Evolutionary conservation across 192 early-diverging fungal species (phyloP).

Genomic region (Mortierella alpina): DNA sequence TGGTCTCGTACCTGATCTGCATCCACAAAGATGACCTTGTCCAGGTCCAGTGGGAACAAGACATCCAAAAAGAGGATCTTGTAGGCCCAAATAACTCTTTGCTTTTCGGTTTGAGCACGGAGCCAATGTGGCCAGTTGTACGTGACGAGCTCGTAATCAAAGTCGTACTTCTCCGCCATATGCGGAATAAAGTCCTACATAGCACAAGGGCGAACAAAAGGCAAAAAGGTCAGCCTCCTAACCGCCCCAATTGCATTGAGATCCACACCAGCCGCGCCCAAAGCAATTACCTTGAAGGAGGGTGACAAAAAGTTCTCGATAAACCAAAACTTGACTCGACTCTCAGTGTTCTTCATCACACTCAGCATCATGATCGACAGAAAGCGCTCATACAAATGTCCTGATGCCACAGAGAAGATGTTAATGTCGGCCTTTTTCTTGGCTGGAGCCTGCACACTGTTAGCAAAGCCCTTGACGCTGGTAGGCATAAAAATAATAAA

Average conservation of each 20-base stretch:
- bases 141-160: slow-evolving; percentile 96
- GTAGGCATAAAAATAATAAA: background rate
- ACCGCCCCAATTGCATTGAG: too few species aligned
- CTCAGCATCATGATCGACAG: slow-evolving; percentile 96
- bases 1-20: slow-evolving; percentile 82
- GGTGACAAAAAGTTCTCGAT: slow-evolving; percentile 98
- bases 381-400: slow-evolving; percentile 98
- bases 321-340: slow-evolving; percentile 97
- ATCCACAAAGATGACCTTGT: slow-evolving; percentile 98
- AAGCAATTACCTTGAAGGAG: slow-evolving; percentile 81
- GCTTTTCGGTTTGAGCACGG: slow-evolving; percentile 90
- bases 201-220: background rate
- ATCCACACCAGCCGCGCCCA: background rate
- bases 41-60: slow-evolving; percentile 91
- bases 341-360: slow-evolving; percentile 89
- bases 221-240: background rate
- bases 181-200: slow-evolving; percentile 86
- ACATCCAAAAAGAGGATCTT: slow-evolving; percentile 99
- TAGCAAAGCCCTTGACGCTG: slow-evolving; percentile 42
- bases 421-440: slow-evolving; percentile 77
- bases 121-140: slow-evolving; percentile 99
- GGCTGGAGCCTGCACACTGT: slow-evolving; percentile 11
- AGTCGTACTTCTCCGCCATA: slow-evolving; percentile 86
- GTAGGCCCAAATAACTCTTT: slow-evolving; percentile 98
- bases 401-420: slow-evolving; percentile 98